Percentiles rank a stretch among this genome's conserved stretches.
Conservation (phyloP, 352 stramenopile species). For the Globisporangium paroecandrum region DNA sequence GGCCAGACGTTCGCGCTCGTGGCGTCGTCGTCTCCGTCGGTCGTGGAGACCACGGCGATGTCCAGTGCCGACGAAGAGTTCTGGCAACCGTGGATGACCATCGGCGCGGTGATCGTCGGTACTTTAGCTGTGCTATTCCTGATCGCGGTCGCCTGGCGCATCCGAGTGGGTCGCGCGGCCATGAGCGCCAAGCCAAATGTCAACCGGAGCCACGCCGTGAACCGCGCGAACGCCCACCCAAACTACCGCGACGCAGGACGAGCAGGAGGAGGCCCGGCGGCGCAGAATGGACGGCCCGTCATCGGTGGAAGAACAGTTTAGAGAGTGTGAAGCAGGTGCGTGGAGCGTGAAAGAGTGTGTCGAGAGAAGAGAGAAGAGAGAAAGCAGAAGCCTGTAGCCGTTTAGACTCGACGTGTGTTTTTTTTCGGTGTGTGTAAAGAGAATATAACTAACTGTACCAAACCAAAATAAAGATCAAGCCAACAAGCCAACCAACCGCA, state of each 20-base stretch:
- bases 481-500: neutral
- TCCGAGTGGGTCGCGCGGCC: conserved; percentile 20
- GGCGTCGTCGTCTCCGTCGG: conserved; percentile 62
- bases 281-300: neutral
- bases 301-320: conserved; percentile 2
- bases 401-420: neutral
- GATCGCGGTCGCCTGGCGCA: conserved; percentile 49
- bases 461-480: neutral
- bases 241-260: conserved; percentile 5
- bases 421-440: neutral
- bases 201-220: neutral
- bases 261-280: neutral
- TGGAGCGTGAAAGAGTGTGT: neutral
- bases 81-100: conserved; percentile 80
- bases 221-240: neutral
- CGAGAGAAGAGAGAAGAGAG: neutral
- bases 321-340: neutral
- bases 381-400: neutral
- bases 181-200: conserved; percentile 20
- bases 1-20: conserved; percentile 73
- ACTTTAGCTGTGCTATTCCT: conserved; percentile 50
- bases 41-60: conserved; percentile 27
- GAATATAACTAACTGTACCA: neutral
- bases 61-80: conserved; percentile 20
- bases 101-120: conserved; percentile 48